Percentiles rank a stretch among this genome's conserved stretches.
Conservation (phyloP, 257 asterid genomes). For the Nicotiana tomentosiformis region DNA sequence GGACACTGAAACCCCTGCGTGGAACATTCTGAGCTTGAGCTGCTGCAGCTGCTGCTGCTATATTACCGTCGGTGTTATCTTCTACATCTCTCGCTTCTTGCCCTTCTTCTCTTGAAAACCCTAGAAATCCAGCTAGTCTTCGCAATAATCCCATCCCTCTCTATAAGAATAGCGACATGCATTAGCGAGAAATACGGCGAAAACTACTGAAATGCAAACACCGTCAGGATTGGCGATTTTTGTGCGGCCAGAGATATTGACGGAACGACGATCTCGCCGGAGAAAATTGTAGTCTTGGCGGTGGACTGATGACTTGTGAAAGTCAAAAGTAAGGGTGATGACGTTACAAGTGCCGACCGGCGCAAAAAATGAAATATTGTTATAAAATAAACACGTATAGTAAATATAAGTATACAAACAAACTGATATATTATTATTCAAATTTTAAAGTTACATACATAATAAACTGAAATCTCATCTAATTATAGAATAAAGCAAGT, state of each 20-base stretch:
- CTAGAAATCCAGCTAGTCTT: conserved; percentile 47
- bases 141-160: conserved; percentile 50
- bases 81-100: conserved; percentile 24
- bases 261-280: neutral
- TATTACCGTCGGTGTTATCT: conserved; percentile 27
- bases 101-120: conserved; percentile 54
- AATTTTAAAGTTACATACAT: no score
- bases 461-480: no score
- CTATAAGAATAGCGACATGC: neutral
- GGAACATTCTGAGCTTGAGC: conserved; percentile 41
- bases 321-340: neutral
- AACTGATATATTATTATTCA: no score
- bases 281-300: neutral
- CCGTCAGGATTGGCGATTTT: neutral
- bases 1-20: conserved; percentile 71
- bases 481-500: no score
- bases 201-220: neutral
- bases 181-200: neutral
- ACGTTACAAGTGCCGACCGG: neutral
- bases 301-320: neutral
- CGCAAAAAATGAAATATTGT: neutral
- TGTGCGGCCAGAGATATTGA: neutral
- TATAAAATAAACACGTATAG: no score
- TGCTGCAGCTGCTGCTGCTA: conserved; percentile 23
- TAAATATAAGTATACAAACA: no score